Evolutionary conservation across 495 filamentous ascomycete genomes (phyloP).

Genomic region (Podospora bellae-mahoneyi): DNA sequence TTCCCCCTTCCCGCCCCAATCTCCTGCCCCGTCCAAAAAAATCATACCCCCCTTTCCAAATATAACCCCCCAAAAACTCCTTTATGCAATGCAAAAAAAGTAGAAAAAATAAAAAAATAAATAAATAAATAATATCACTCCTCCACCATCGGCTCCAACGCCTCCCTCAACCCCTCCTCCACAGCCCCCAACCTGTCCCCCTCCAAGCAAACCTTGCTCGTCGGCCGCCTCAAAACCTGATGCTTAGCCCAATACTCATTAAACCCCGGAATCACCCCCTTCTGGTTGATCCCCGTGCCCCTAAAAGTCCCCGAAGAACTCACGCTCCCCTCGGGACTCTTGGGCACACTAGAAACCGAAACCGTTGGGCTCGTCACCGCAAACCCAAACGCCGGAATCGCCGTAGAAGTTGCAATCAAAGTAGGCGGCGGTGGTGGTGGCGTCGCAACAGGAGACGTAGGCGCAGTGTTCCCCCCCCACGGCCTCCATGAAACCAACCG

Average conservation of each 20-base stretch:
- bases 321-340: constrained; percentile 25
- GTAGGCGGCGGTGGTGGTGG: constrained; percentile 18
- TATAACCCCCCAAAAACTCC: too few relatives aligned
- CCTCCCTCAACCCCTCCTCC: constrained; percentile 43
- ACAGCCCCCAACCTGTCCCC: constrained; percentile 39
- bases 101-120: too few relatives aligned
- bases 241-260: constrained; percentile 39
- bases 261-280: constrained; percentile 51
- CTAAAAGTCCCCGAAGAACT: constrained; percentile 29
- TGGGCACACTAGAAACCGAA: not conserved
- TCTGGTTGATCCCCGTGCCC: constrained; percentile 53
- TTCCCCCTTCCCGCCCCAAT: too few relatives aligned
- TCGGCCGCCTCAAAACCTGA: constrained; percentile 35
- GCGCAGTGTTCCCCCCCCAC: constrained; percentile 33
- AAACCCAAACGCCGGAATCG: constrained; percentile 10
- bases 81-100: too few relatives aligned
- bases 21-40: too few relatives aligned
- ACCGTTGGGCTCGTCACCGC: constrained; percentile 4
- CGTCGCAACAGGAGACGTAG: constrained; percentile 18
- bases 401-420: not conserved
- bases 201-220: constrained; percentile 35
- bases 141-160: constrained; percentile 28
- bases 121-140: not conserved
- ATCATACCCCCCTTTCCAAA: too few relatives aligned
- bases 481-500: constrained; percentile 48